phyloP scores from a whole-genome alignment of 129 eudicot genomes.

The Gnaphalium uliginosum region DNA sequence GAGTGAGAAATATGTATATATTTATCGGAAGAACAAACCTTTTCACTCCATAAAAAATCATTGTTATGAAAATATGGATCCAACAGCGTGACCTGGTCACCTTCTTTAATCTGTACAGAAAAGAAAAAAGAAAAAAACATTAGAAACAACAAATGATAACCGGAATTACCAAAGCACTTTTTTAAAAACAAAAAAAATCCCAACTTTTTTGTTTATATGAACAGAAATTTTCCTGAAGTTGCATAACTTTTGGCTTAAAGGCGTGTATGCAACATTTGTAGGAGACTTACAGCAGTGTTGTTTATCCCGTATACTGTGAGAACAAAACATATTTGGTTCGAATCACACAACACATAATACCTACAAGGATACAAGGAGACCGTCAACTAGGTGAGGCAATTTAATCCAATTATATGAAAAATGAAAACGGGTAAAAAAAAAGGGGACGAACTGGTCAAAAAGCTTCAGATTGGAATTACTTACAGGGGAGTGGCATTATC shows the following conservation, averaged over 20 bases:
- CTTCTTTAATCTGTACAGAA: constrained; percentile 69
- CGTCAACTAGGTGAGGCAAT: not conserved
- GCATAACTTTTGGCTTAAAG: constrained; percentile 16
- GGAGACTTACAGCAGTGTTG: constrained; percentile 48
- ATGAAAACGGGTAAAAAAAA: not conserved
- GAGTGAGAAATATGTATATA: not conserved
- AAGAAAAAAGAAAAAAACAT: not conserved
- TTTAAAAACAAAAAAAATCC: not conserved
- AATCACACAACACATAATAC: constrained; percentile 77
- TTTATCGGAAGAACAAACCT: constrained; percentile 47
- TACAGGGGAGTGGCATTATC: constrained; percentile 72
- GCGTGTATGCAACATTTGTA: constrained; percentile 6
- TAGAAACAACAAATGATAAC: not conserved
- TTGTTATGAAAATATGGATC: constrained; percentile 66
- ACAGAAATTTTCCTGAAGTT: not conserved
- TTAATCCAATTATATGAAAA: not conserved
- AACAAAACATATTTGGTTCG: constrained; percentile 66
- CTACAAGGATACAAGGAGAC: constrained; percentile 49
- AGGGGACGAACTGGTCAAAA: not conserved
- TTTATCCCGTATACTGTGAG: constrained; percentile 75
- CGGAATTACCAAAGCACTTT: not conserved
- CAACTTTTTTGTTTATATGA: not conserved
- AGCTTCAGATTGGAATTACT: constrained; percentile 34
- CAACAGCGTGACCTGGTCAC: constrained; percentile 72
- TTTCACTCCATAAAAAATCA: constrained; percentile 77